Conservation (phyloP, 2,329 filamentous ascomycete species). For the Endothia cerciana region DNA sequence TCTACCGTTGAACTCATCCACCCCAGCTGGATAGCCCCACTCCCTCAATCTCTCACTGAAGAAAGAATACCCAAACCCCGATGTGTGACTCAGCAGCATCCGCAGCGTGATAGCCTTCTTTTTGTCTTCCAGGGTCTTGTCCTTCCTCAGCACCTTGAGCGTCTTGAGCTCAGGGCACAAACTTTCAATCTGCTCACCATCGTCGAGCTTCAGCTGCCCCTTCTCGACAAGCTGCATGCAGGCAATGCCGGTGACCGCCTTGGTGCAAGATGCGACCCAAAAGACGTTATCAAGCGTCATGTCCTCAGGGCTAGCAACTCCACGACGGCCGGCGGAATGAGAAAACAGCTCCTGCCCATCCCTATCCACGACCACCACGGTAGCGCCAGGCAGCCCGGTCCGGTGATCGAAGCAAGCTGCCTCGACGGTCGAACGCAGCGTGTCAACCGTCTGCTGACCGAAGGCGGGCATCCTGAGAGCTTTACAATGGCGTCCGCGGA, state of each 20-base stretch:
- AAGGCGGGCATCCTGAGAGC: constrained; percentile 28
- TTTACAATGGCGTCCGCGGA: background rate
- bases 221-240: constrained; percentile 59
- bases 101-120: constrained; percentile 56
- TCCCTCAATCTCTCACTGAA: constrained; percentile 54
- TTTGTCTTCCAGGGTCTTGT: constrained; percentile 48
- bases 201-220: constrained; percentile 33
- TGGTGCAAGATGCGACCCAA: constrained; percentile 63
- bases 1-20: constrained; percentile 62
- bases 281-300: constrained; percentile 56
- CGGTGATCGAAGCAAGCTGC: constrained; percentile 42
- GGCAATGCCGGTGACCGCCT: constrained; percentile 56
- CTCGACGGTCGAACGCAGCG: constrained; percentile 41
- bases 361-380: constrained; percentile 51
- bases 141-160: constrained; percentile 48
- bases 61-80: constrained; percentile 62
- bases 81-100: constrained; percentile 60
- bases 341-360: constrained; percentile 52
- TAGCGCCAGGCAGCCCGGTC: constrained; percentile 48
- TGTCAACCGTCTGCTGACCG: constrained; percentile 26
- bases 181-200: constrained; percentile 29
- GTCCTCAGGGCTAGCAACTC: constrained; percentile 33
- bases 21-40: constrained; percentile 51
- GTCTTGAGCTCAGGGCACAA: constrained; percentile 55
- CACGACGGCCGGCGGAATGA: constrained; percentile 53